Conservation (phyloP, 176 grass and related monocot species). For the Thalia dealbata region DNA sequence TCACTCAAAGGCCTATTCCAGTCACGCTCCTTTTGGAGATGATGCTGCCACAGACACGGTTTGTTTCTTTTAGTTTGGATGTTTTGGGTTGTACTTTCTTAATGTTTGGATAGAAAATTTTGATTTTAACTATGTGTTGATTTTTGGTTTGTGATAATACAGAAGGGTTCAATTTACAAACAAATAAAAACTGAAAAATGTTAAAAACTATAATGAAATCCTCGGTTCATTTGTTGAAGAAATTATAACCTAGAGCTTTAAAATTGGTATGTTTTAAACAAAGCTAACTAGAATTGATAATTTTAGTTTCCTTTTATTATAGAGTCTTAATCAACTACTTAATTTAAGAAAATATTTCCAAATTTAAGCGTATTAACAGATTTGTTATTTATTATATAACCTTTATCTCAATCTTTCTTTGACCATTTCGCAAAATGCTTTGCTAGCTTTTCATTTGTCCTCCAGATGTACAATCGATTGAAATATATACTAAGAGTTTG, state of each 20-base stretch:
- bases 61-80: constrained; percentile 15
- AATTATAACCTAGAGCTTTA: not conserved
- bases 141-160: no score
- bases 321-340: not conserved
- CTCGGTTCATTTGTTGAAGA: not conserved
- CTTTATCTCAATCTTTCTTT: not conserved
- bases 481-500: not conserved
- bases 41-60: constrained; percentile 20
- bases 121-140: no score
- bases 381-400: not conserved
- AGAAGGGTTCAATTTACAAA: no score
- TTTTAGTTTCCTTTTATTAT: not conserved
- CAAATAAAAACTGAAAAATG: not conserved
- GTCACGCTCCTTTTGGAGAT: constrained; percentile 23
- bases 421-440: not conserved
- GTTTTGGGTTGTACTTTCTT: constrained; percentile 5
- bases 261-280: not conserved
- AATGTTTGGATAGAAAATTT: no score
- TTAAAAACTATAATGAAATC: not conserved
- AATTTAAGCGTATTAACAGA: no score
- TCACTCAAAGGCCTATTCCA: constrained; percentile 27
- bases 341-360: no score
- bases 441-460: not conserved
- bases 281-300: not conserved
- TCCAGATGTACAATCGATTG: not conserved